Conservation (phyloP, 768 basidiomycete species). For the Mycena capillaripes region DNA sequence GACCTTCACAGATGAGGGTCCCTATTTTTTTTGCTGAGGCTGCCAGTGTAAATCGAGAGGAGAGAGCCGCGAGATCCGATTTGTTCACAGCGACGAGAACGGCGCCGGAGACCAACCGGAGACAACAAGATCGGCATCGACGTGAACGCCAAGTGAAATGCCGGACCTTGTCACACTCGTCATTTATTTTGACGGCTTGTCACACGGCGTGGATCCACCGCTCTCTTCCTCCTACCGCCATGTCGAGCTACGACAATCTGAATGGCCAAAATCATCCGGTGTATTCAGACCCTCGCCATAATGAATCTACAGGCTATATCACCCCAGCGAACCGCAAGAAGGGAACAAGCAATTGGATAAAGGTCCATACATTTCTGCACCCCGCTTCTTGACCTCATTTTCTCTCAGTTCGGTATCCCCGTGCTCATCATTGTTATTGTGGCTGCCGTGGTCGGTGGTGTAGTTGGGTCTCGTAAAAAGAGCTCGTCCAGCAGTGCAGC, state of each 20-base stretch:
- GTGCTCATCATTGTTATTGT: slow-evolving; percentile 72
- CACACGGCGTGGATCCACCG: not conserved
- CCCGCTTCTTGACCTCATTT: not conserved
- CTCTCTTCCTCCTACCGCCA: slow-evolving; percentile 27
- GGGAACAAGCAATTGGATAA: slow-evolving; percentile 78
- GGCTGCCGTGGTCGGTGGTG: slow-evolving; percentile 83
- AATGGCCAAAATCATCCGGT: slow-evolving; percentile 25
- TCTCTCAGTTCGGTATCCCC: slow-evolving; percentile 68
- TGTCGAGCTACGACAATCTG: slow-evolving; percentile 37
- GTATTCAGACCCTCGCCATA: slow-evolving; percentile 72
- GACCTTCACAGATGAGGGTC: too few species aligned
- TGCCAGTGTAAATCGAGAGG: too few species aligned
- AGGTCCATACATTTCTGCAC: slow-evolving; percentile 41
- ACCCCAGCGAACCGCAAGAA: slow-evolving; percentile 67
- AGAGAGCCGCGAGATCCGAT: too few species aligned
- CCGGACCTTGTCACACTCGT: too few species aligned
- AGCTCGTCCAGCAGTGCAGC: slow-evolving; percentile 31
- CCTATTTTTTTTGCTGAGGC: too few species aligned
- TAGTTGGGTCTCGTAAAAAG: slow-evolving; percentile 76
- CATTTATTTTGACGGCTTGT: too few species aligned
- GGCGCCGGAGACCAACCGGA: too few species aligned
- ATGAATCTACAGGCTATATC: slow-evolving; percentile 78
- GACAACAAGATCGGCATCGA: too few species aligned
- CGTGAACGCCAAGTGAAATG: too few species aligned
- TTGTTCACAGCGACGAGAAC: too few species aligned